A percentile compares a stretch with the other conserved stretches of the same genome.
Evolutionary conservation across 1,139 yeast species (phyloP).

Genomic region (Debaryomycetaceae sp.): DNA sequence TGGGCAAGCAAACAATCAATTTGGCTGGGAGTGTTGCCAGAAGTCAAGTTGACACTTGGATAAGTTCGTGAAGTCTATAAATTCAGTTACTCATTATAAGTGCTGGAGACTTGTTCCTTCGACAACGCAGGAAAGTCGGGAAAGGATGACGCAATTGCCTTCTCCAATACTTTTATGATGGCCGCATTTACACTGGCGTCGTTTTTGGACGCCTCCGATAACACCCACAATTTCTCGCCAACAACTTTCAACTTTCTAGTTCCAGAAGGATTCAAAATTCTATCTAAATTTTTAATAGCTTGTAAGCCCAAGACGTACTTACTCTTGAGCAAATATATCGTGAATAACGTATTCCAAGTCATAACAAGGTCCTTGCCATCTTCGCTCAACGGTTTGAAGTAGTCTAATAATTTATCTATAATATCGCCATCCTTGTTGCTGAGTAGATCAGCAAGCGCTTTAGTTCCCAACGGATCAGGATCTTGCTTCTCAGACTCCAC

Average conservation of each 20-base stretch:
- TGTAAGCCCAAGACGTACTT: constrained; percentile 49
- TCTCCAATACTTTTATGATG: constrained; percentile 43
- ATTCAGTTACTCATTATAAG: constrained; percentile 1
- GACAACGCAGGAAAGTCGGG: constrained; percentile 22
- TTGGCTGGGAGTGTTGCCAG: constrained; percentile 55
- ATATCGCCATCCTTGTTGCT: constrained; percentile 22
- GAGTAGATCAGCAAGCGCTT: constrained; percentile 26
- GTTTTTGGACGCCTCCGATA: constrained; percentile 18
- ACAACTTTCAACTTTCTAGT: constrained; percentile 17
- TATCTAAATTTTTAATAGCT: constrained; percentile 38
- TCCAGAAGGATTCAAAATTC: constrained; percentile 19
- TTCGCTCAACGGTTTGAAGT: constrained; percentile 29
- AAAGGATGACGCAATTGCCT: constrained; percentile 36
- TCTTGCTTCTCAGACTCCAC: constrained; percentile 47
- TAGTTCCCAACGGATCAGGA: constrained; percentile 48
- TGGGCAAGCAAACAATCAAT: constrained; percentile 54
- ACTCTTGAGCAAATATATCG: constrained; percentile 34
- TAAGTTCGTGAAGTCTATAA: constrained; percentile 28
- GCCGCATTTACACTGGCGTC: constrained; percentile 37
- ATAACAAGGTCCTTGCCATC: constrained; percentile 33
- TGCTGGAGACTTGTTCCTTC: constrained; percentile 4
- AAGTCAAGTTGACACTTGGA: constrained; percentile 59
- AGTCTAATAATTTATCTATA: constrained; percentile 26
- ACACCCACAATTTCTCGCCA: constrained; percentile 23
- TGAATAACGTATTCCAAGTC: constrained; percentile 39